Conservation (phyloP, 495 filamentous ascomycete genomes). For the Choiromyces venosus region DNA sequence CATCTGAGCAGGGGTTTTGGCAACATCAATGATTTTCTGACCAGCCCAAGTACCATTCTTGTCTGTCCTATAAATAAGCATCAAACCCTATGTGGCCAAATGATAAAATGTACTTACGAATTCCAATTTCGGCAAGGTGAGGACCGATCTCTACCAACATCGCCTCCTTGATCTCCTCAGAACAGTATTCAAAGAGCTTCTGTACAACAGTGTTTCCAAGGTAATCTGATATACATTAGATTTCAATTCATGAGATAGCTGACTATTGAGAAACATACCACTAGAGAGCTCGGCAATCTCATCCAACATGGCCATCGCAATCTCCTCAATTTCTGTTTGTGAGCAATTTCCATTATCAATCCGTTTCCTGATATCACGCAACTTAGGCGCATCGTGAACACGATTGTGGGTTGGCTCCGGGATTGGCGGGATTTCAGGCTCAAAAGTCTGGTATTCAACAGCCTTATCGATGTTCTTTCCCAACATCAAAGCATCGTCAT, state of each 20-base stretch:
- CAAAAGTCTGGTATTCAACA: constrained; percentile 64
- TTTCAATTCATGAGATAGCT: background rate
- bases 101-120: constrained; percentile 48
- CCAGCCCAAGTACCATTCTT: constrained; percentile 99
- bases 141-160: constrained; percentile 87
- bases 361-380: constrained; percentile 92
- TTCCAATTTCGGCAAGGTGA: constrained; percentile 90
- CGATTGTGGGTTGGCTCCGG: constrained; percentile 84
- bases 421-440: constrained; percentile 81
- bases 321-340: constrained; percentile 81
- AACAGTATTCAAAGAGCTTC: constrained; percentile 94
- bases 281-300: constrained; percentile 85
- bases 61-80: constrained; percentile 46
- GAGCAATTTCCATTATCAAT: constrained; percentile 91
- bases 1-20: constrained; percentile 78
- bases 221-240: constrained; percentile 58
- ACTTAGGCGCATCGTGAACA: constrained; percentile 88
- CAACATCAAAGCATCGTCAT: constrained; percentile 73
- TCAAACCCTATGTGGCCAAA: background rate
- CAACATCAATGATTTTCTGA: constrained; percentile 97
- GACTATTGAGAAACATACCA: constrained; percentile 19
- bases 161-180: constrained; percentile 77
- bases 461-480: constrained; percentile 65
- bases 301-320: constrained; percentile 84
- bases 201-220: constrained; percentile 99